phyloP scores from a whole-genome alignment of 805 yeast genomes.

The Starmerella apis region DNA sequence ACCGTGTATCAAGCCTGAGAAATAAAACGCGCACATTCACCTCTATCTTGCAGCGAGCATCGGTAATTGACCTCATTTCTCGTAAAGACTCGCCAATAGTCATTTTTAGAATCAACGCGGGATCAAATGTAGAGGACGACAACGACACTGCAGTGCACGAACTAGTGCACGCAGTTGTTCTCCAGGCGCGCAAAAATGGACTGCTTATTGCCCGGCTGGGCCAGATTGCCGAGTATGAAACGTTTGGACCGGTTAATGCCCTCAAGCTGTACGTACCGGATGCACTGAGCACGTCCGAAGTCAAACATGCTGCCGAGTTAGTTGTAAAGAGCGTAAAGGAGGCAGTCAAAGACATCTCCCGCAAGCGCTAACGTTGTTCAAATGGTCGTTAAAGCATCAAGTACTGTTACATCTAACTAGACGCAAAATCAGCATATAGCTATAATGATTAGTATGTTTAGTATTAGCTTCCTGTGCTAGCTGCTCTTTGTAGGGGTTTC shows the following conservation, averaged over 20 bases:
- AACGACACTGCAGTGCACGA: constrained; percentile 39
- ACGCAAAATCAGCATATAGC: not conserved
- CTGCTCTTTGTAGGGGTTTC: no score
- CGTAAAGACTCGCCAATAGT: constrained; percentile 53
- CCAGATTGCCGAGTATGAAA: constrained; percentile 59
- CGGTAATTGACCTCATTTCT: constrained; percentile 46
- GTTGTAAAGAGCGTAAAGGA: constrained; percentile 26
- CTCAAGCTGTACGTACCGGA: constrained; percentile 44
- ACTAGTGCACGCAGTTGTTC: constrained; percentile 58
- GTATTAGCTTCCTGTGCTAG: no score
- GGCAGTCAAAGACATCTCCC: constrained; percentile 8
- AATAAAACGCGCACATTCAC: constrained; percentile 21
- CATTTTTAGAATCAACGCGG: constrained; percentile 49
- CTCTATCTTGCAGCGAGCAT: constrained; percentile 15
- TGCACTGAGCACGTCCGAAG: constrained; percentile 39
- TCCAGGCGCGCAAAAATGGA: constrained; percentile 41
- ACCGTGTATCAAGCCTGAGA: constrained; percentile 25
- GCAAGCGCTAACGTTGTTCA: not conserved
- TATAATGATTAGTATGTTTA: not conserved
- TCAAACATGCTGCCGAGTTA: constrained; percentile 36
- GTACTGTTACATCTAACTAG: no score
- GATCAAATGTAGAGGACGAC: constrained; percentile 24
- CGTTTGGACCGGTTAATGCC: constrained; percentile 56
- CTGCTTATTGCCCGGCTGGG: constrained; percentile 58
- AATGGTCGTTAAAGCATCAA: no score